phyloP scores from a whole-genome alignment of 2,329 filamentous ascomycete genomes.

The Scytalidium lignicola region DNA sequence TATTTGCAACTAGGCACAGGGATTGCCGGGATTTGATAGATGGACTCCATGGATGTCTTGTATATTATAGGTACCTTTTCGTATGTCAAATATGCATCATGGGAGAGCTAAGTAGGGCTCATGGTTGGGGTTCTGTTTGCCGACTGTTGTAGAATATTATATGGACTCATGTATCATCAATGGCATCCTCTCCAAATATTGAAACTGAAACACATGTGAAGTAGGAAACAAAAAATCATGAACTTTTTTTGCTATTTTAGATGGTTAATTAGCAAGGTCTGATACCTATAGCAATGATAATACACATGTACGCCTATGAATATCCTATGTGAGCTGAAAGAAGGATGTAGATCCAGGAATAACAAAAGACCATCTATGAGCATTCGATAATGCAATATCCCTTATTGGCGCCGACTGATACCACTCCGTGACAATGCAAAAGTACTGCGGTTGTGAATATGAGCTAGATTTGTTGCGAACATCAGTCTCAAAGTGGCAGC shows the following conservation, averaged over 20 bases:
- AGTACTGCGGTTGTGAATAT: neutral
- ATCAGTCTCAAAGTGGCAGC: conserved; percentile 12
- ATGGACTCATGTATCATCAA: conserved; percentile 16
- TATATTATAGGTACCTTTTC: conserved; percentile 2
- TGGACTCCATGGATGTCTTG: neutral
- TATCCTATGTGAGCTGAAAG: neutral
- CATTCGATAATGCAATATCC: neutral
- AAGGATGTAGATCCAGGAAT: neutral
- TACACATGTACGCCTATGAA: neutral
- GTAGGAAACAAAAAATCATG: neutral
- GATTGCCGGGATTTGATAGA: neutral
- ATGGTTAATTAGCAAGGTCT: neutral
- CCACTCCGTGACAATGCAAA: conserved; percentile 1
- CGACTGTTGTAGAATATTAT: conserved; percentile 23
- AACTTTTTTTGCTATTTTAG: neutral
- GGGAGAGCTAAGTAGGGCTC: conserved; percentile 1
- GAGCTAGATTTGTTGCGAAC: neutral
- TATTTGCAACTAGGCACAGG: neutral
- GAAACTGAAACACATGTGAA: neutral
- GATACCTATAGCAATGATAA: neutral
- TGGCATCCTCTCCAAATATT: conserved; percentile 12
- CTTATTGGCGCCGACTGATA: neutral
- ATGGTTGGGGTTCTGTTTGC: conserved; percentile 16
- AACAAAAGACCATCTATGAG: neutral
- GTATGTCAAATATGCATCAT: conserved; percentile 7